Evolutionary conservation across 2,329 filamentous ascomycete genomes (phyloP).

Genomic region (Endocalyx cinctus): DNA sequence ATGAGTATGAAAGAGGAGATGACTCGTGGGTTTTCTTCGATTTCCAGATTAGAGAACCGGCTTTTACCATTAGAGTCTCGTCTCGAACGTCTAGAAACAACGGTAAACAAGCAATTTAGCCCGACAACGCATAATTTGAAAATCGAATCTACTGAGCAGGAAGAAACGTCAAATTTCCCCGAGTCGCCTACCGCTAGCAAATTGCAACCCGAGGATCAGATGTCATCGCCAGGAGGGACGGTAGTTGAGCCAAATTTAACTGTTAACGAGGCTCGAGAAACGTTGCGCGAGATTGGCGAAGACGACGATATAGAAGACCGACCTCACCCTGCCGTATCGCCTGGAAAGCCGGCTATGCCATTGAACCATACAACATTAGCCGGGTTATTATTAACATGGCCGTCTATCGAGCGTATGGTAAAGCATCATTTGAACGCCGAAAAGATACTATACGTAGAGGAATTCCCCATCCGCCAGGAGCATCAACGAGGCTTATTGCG

Average conservation of each 20-base stretch:
- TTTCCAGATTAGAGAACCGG: too few relatives aligned
- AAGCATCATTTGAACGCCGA: constrained; percentile 41
- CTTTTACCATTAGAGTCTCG: too few relatives aligned
- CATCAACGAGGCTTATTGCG: constrained; percentile 68
- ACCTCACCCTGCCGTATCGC: constrained; percentile 47
- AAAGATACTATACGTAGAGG: constrained; percentile 53
- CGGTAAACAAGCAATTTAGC: constrained; percentile 15
- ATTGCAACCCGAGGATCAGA: constrained; percentile 15
- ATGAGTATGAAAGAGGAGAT: constrained; percentile 29
- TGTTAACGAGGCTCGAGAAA: constrained; percentile 26
- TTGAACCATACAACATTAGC: constrained; percentile 88
- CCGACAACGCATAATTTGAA: constrained; percentile 25
- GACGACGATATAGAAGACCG: constrained; percentile 47
- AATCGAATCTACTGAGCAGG: constrained; percentile 28
- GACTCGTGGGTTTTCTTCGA: constrained; percentile 29
- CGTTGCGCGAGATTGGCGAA: constrained; percentile 30
- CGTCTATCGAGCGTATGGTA: constrained; percentile 62
- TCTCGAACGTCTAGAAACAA: too few relatives aligned
- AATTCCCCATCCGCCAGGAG: constrained; percentile 75
- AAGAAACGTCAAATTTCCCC: constrained; percentile 21
- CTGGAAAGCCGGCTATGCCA: constrained; percentile 67
- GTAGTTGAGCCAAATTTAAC: constrained; percentile 20
- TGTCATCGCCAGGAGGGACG: constrained; percentile 26
- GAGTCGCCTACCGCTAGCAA: constrained; percentile 17
- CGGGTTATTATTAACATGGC: constrained; percentile 72